These are phyloP conservation scores for Rhynchospora breviuscula DNA, from an alignment of 176 grass and related monocot genomes.

Conservation along the genomic window DNA sequence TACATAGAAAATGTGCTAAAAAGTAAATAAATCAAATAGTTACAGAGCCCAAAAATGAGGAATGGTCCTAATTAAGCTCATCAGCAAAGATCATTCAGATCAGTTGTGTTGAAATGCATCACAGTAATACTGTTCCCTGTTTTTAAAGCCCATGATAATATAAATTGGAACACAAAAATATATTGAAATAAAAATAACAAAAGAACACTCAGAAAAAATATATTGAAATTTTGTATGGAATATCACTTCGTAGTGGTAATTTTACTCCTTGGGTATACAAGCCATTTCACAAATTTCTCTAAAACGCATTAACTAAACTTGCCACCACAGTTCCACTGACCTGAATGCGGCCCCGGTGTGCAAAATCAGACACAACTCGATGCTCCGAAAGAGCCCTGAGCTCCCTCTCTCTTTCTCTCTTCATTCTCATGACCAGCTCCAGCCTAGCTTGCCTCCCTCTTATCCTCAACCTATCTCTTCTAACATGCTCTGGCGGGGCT, in stretches of 20 bases:
- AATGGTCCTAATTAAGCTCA: not conserved
- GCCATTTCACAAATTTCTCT: not conserved
- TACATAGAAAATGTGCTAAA: not conserved
- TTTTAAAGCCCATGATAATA: not conserved
- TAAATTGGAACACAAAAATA: not conserved
- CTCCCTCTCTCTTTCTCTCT: slow-evolving; percentile 77
- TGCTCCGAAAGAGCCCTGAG: slow-evolving; percentile 56
- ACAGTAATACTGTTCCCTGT: not conserved
- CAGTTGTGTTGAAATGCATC: not conserved
- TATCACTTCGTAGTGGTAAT: not conserved
- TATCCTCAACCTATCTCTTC: slow-evolving; percentile 54
- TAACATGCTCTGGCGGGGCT: slow-evolving; percentile 28
- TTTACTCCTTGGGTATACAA: not conserved
- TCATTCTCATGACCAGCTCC: slow-evolving; percentile 87
- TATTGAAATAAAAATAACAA: not conserved
- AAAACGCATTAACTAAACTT: not conserved
- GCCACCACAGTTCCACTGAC: slow-evolving; percentile 26
- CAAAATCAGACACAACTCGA: slow-evolving; percentile 62
- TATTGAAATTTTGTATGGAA: not conserved
- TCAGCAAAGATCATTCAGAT: not conserved
- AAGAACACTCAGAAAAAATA: not conserved
- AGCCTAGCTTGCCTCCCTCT: slow-evolving; percentile 83
- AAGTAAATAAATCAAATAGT: not conserved
- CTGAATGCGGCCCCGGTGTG: slow-evolving; percentile 89
- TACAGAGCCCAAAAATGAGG: not conserved